Evolutionary conservation across 2,329 filamentous ascomycete genomes (phyloP).

Genomic region (Rhynchosporium secalis): DNA sequence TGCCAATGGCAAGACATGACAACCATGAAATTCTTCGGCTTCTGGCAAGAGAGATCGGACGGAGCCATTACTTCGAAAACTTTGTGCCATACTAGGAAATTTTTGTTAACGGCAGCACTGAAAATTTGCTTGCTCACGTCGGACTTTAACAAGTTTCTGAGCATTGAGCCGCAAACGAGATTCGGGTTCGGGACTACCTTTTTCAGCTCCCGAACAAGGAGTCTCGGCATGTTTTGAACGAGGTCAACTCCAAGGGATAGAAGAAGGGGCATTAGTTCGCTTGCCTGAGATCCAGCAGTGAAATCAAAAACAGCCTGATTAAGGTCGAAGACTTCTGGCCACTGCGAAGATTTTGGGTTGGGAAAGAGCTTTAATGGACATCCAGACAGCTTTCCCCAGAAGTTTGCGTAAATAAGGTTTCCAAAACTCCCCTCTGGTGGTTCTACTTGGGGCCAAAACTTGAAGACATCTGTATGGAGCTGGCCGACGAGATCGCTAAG

Average conservation of each 20-base stretch:
- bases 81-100: conserved; percentile 16
- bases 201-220: conserved; percentile 21
- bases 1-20: conserved; percentile 34
- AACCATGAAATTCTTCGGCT: conserved; percentile 31
- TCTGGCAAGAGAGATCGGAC: conserved; percentile 5
- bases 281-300: conserved; percentile 20
- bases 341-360: conserved; percentile 14
- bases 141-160: conserved; percentile 28
- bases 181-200: neutral
- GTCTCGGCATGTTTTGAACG: conserved; percentile 23
- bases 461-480: conserved; percentile 22
- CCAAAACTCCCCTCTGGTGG: conserved; percentile 20
- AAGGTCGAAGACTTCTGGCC: conserved; percentile 19
- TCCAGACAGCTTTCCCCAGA: conserved; percentile 31
- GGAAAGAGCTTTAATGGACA: conserved; percentile 29
- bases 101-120: conserved; percentile 4
- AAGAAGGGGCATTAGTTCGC: conserved; percentile 24
- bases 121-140: conserved; percentile 10
- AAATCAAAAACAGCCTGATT: conserved; percentile 34
- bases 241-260: conserved; percentile 25
- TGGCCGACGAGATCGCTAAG: conserved; percentile 26
- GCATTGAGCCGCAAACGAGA: conserved; percentile 17
- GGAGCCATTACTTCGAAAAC: conserved; percentile 21
- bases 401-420: conserved; percentile 23
- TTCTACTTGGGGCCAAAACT: conserved; percentile 31